Conservation (phyloP, 2,329 filamentous ascomycete species). For the Pseudogymnoascus sp. region DNA sequence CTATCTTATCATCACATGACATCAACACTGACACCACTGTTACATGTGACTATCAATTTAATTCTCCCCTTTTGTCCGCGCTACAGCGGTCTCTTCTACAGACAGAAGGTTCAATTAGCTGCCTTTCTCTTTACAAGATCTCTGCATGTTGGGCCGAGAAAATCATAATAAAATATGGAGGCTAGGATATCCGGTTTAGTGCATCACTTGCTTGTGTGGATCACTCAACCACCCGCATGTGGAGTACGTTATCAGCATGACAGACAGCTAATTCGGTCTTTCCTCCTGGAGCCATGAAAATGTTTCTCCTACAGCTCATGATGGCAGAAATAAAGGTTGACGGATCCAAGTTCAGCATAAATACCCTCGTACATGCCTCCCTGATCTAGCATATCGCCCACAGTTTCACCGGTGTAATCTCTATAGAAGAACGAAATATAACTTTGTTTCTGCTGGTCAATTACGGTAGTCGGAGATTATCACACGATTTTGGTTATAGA, state of each 20-base stretch:
- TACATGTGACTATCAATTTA: conserved; percentile 1
- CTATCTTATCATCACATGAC: conserved; percentile 5
- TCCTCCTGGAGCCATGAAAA: neutral
- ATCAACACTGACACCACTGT: neutral
- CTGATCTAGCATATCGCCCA: neutral
- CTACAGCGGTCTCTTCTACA: too few relatives aligned
- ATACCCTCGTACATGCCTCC: neutral
- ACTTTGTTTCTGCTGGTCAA: too few relatives aligned
- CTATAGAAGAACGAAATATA: neutral
- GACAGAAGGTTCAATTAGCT: too few relatives aligned
- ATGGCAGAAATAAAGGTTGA: neutral
- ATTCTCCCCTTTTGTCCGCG: neutral
- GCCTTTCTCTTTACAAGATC: too few relatives aligned
- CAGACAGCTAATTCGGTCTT: neutral
- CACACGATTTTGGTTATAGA: too few relatives aligned
- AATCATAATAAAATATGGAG: too few relatives aligned
- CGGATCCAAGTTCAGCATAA: neutral
- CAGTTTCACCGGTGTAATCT: neutral
- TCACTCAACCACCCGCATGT: too few relatives aligned
- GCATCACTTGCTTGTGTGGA: too few relatives aligned
- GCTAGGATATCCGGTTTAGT: too few relatives aligned
- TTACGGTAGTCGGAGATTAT: too few relatives aligned
- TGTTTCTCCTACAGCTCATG: neutral
- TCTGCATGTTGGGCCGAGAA: too few relatives aligned
- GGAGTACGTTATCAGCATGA: neutral